These are phyloP conservation scores for Tulasnella sp. DNA, from an alignment of 768 basidiomycete species.

Conservation along the genomic window DNA sequence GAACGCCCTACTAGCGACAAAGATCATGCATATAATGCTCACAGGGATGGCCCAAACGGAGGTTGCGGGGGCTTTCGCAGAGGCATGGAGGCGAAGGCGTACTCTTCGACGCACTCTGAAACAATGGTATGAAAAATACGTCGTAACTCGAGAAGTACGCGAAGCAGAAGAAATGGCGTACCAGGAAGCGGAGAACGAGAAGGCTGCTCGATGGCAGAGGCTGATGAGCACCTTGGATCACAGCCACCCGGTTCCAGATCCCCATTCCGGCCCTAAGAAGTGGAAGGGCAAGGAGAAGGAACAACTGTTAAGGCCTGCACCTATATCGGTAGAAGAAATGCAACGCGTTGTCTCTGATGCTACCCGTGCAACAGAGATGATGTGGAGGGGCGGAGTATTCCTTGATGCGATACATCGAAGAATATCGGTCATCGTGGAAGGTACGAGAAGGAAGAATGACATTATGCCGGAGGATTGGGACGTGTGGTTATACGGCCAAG, in stretches of 20 bases:
- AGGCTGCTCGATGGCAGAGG: conserved; percentile 1
- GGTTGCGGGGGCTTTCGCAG: conserved; percentile 2
- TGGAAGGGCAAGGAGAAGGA: conserved; percentile 7
- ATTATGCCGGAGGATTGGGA: conserved; percentile 8
- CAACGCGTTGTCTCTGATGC: neutral
- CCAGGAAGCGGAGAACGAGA: neutral
- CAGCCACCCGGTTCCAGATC: neutral
- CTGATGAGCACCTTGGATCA: conserved; percentile 3
- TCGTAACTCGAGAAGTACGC: neutral
- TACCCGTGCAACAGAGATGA: neutral
- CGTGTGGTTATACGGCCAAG: neutral
- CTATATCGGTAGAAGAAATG: conserved; percentile 9
- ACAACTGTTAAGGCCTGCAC: neutral
- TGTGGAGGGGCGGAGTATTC: conserved; percentile 9
- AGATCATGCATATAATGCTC: neutral
- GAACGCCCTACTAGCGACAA: neutral
- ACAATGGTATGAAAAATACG: neutral
- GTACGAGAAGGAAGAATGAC: neutral
- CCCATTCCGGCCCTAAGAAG: too few relatives aligned
- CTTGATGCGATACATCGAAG: neutral
- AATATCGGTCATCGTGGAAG: neutral
- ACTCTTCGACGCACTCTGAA: neutral
- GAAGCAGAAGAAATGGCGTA: neutral
- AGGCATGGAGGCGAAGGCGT: neutral
- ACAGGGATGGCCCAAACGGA: conserved; percentile 2